Conservation (phyloP, 371 early-diverging fungal species). For the Saksenaea oblongispora region DNA sequence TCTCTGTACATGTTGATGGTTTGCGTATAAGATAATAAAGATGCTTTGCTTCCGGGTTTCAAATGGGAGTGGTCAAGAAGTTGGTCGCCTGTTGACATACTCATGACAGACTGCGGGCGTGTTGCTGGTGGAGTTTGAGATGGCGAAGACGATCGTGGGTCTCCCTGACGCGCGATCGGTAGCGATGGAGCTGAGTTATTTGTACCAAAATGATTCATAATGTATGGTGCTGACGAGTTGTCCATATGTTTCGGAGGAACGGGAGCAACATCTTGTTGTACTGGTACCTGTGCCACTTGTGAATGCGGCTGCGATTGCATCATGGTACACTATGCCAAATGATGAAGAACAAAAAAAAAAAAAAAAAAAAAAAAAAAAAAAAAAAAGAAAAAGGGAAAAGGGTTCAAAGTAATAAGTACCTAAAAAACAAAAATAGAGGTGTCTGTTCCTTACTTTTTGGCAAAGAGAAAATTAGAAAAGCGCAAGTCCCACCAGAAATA, state of each 20-base stretch:
- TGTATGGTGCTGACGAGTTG: conserved; percentile 1
- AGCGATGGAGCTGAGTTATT: conserved; percentile 7
- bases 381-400: conserved; percentile 9
- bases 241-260: conserved; percentile 5
- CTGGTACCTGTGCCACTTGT: conserved; percentile 1
- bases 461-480: neutral
- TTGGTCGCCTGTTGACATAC: conserved; percentile 44
- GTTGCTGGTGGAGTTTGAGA: conserved; percentile 34
- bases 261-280: neutral
- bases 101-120: conserved; percentile 31
- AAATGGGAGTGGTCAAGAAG: conserved; percentile 67
- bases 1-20: conserved; percentile 79
- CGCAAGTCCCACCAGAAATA: neutral
- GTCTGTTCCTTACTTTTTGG: neutral
- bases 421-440: conserved; percentile 3
- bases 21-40: conserved; percentile 67
- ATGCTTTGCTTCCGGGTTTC: conserved; percentile 67
- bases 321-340: neutral
- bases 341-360: neutral
- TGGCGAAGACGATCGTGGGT: conserved; percentile 7
- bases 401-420: conserved; percentile 11
- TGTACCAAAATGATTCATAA: conserved; percentile 5
- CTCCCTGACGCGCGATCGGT: conserved; percentile 2
- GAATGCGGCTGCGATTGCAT: conserved; percentile 11
- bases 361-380: conserved; percentile 9